Evolutionary conservation across 1,284 basidiomycete species (phyloP).

Genomic region (Marasmius sp.): DNA sequence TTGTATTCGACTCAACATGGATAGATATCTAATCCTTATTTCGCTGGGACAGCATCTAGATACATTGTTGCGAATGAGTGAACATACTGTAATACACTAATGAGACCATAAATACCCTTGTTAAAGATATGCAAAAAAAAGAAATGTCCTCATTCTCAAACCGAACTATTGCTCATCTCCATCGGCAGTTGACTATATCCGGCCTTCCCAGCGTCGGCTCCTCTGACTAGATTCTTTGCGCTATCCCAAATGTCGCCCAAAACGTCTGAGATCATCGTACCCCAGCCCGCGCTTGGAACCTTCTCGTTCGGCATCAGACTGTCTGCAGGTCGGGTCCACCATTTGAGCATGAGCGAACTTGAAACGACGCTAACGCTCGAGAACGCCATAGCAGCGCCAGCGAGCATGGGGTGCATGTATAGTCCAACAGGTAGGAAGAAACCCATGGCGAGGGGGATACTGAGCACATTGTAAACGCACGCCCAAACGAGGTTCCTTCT

Average conservation of each 20-base stretch:
- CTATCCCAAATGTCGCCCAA: conserved; percentile 43
- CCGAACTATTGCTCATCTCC: conserved; percentile 49
- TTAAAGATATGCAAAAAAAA: neutral
- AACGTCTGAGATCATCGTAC: conserved; percentile 44
- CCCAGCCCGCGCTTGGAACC: conserved; percentile 33
- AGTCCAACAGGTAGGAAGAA: conserved; percentile 89
- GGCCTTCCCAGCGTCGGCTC: conserved; percentile 32
- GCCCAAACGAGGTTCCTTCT: conserved; percentile 90
- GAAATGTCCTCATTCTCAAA: neutral
- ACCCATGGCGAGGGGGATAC: conserved; percentile 99
- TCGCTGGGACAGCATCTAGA: too few species aligned
- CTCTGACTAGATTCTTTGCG: conserved; percentile 41
- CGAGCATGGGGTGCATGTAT: conserved; percentile 97
- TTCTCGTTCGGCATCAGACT: conserved; percentile 69
- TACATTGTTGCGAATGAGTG: too few species aligned
- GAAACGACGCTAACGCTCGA: conserved; percentile 95
- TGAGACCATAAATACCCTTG: neutral
- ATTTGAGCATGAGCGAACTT: conserved; percentile 84
- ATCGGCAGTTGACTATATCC: conserved; percentile 73
- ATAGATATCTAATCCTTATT: too few species aligned
- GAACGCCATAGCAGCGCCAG: conserved; percentile 97
- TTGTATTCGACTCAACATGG: too few species aligned
- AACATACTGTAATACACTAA: neutral
- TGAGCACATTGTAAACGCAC: conserved; percentile 89
- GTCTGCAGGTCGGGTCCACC: conserved; percentile 76